Percentiles rank a stretch among this genome's conserved stretches.
Evolutionary conservation across 73 alveolate genomes (phyloP).

Genomic region (Paramecium bursaria): DNA sequence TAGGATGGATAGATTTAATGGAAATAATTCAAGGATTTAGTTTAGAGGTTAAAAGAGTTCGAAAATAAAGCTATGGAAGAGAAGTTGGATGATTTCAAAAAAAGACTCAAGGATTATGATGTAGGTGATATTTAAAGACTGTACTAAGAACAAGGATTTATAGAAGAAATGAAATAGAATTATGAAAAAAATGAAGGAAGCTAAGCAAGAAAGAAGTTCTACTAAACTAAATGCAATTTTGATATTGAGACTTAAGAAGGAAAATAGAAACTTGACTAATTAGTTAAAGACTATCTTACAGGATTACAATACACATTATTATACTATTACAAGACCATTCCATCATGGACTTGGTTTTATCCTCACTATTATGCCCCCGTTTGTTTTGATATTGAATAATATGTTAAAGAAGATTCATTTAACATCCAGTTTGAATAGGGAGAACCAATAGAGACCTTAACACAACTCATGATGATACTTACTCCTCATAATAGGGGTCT

Average conservation of each 20-base stretch:
- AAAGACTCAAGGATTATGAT: constrained; percentile 47
- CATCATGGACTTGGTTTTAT: constrained; percentile 72
- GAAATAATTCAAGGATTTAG: constrained; percentile 75
- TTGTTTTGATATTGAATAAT: constrained; percentile 44
- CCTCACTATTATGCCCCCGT: constrained; percentile 62
- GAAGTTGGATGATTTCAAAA: constrained; percentile 67
- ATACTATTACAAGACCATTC: constrained; percentile 85
- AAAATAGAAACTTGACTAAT: constrained; percentile 76
- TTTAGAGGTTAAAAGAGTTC: constrained; percentile 16
- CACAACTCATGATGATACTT: constrained; percentile 86
- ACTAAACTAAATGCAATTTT: constrained; percentile 74
- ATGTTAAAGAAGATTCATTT: not conserved
- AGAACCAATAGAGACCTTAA: constrained; percentile 91
- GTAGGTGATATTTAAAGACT: constrained; percentile 12
- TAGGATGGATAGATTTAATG: constrained; percentile 92
- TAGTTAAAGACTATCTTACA: constrained; percentile 86
- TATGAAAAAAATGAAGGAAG: not conserved
- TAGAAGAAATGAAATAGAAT: constrained; percentile 2
- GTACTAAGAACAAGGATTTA: constrained; percentile 11
- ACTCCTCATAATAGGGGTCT: constrained; percentile 81
- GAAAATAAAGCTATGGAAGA: constrained; percentile 82
- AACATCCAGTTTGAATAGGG: constrained; percentile 74
- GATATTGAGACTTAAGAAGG: constrained; percentile 81
- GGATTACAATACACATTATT: constrained; percentile 95
- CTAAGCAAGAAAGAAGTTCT: not conserved